Conservation (phyloP, 257 asterid species). For the Sherardia arvensis region DNA sequence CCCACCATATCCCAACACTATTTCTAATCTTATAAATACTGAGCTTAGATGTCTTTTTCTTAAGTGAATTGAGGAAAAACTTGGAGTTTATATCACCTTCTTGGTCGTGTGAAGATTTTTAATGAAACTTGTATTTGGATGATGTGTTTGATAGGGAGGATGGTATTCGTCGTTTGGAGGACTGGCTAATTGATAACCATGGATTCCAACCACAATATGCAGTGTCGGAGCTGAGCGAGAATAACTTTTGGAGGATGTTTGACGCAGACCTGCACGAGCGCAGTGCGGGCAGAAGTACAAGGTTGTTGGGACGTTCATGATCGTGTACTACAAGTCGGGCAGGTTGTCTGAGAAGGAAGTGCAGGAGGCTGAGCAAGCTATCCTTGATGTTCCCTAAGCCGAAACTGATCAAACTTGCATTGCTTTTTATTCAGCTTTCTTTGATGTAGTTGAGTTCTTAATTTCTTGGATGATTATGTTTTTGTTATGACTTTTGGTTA, state of each 20-base stretch:
- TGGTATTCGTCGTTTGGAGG: conserved; percentile 68
- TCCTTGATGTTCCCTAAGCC: conserved; percentile 57
- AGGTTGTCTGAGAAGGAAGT: conserved; percentile 97
- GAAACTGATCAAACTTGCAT: conserved; percentile 37
- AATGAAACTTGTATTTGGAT: too few species aligned
- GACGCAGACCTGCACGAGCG: conserved; percentile 83
- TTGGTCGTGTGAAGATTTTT: too few species aligned
- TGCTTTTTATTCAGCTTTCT: neutral
- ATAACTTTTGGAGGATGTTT: conserved; percentile 96
- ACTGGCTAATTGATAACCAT: conserved; percentile 83
- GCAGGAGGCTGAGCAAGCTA: conserved; percentile 91
- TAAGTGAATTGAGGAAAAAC: too few species aligned
- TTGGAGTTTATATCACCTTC: too few species aligned
- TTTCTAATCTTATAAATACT: too few species aligned
- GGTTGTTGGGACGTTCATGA: conserved; percentile 91
- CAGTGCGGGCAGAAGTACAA: conserved; percentile 65
- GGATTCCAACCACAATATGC: conserved; percentile 96
- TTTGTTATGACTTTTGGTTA: neutral
- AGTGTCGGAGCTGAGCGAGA: conserved; percentile 80
- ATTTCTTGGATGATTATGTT: neutral
- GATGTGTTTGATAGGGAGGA: conserved; percentile 73
- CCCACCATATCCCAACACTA: too few species aligned
- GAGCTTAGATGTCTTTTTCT: too few species aligned
- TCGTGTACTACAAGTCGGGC: conserved; percentile 83
- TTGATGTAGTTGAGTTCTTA: neutral